phyloP scores from a whole-genome alignment of 495 filamentous ascomycete genomes.

The Podospora tetraspora region DNA sequence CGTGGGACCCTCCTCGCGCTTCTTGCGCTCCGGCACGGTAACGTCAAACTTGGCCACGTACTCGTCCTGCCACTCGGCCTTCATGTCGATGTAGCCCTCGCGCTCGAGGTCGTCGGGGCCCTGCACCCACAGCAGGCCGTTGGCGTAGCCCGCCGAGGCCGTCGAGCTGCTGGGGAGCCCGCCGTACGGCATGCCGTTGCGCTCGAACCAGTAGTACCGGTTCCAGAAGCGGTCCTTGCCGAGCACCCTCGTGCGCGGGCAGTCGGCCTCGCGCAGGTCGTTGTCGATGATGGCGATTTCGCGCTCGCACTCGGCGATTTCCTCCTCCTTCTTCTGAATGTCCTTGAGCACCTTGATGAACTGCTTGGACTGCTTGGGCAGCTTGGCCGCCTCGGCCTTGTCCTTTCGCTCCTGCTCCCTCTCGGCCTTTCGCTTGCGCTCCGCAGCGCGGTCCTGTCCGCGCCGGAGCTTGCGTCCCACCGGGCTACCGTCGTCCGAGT shows the following conservation, averaged over 20 bases:
- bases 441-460: constrained; percentile 67
- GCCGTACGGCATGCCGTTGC: constrained; percentile 94
- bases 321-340: constrained; percentile 76
- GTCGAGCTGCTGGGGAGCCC: constrained; percentile 87
- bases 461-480: constrained; percentile 73
- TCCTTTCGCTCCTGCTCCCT: constrained; percentile 72
- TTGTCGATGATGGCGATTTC: constrained; percentile 81
- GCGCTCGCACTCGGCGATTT: constrained; percentile 72
- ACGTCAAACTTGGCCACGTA: constrained; percentile 65
- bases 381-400: constrained; percentile 74
- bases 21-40: constrained; percentile 79
- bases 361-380: constrained; percentile 75
- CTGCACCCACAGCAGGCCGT: constrained; percentile 93
- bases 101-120: constrained; percentile 88
- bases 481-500: constrained; percentile 54
- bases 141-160: constrained; percentile 79
- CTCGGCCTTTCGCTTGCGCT: constrained; percentile 80
- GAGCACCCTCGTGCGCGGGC: constrained; percentile 78
- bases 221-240: constrained; percentile 97
- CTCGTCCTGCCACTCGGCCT: constrained; percentile 55
- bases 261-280: constrained; percentile 88
- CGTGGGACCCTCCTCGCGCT: constrained; percentile 76
- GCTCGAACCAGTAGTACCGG: constrained; percentile 98
- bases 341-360: constrained; percentile 81
- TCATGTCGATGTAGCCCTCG: constrained; percentile 70